phyloP scores from a whole-genome alignment of 2,329 filamentous ascomycete species.

The Cercospora citrullina region DNA sequence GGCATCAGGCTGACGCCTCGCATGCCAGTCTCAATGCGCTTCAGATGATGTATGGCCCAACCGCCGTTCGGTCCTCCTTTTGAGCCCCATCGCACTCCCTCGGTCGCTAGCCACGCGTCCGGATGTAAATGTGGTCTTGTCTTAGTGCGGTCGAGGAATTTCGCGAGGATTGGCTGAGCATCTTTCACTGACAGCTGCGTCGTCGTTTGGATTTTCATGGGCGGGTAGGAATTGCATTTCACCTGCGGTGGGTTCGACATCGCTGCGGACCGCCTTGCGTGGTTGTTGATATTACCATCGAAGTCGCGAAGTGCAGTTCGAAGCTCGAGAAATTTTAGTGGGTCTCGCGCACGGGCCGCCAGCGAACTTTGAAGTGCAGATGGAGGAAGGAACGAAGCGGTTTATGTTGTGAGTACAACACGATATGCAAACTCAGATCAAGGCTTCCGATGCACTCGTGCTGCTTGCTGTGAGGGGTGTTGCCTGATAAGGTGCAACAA shows the following conservation, averaged over 20 bases:
- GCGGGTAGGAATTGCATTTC: constrained; percentile 10
- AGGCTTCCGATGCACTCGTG: background rate
- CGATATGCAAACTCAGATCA: background rate
- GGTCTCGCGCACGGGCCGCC: background rate
- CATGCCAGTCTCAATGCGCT: constrained; percentile 55
- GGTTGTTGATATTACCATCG: background rate
- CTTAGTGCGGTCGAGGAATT: constrained; percentile 45
- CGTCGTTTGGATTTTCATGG: constrained; percentile 16
- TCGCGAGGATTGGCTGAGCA: constrained; percentile 34
- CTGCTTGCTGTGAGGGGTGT: background rate
- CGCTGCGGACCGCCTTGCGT: background rate
- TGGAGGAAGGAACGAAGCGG: background rate
- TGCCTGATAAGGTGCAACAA: background rate
- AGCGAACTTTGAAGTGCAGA: background rate
- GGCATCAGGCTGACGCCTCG: constrained; percentile 53
- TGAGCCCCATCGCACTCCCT: constrained; percentile 46
- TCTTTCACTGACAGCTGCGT: constrained; percentile 6
- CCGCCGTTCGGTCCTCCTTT: constrained; percentile 48
- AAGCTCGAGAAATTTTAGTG: constrained; percentile 10
- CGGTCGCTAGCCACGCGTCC: constrained; percentile 47
- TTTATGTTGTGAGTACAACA: background rate
- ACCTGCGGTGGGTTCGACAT: constrained; percentile 15
- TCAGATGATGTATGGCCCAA: constrained; percentile 55
- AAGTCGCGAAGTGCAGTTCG: background rate
- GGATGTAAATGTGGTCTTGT: constrained; percentile 50